These are phyloP conservation scores for Eucalyptus camaldulensis DNA, from an alignment of 345 rosid genomes.

Conservation along the genomic window DNA sequence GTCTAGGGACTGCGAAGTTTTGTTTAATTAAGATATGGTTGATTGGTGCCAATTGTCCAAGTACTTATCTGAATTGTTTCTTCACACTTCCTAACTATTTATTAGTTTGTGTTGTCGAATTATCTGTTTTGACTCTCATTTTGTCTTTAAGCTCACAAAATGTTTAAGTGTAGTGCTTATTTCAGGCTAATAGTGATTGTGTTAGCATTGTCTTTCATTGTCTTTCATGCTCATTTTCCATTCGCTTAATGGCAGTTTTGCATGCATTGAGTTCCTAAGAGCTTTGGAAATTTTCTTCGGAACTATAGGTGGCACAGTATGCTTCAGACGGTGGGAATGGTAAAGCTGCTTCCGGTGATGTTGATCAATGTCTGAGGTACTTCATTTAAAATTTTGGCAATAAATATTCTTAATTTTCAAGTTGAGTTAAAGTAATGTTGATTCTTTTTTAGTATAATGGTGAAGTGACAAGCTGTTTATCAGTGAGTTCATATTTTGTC, in stretches of 20 bases:
- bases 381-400: not conserved
- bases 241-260: conserved; percentile 18
- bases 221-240: not conserved
- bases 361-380: conserved; percentile 84
- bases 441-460: not conserved
- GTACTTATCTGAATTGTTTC: not conserved
- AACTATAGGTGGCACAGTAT: conserved; percentile 86
- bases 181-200: not conserved
- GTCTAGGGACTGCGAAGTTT: not conserved
- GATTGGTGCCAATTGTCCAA: not conserved
- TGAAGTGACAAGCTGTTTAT: not conserved
- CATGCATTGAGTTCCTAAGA: conserved; percentile 10
- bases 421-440: not conserved
- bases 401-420: not conserved
- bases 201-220: not conserved
- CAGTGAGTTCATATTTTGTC: not conserved
- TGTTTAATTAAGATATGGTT: not conserved
- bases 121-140: not conserved
- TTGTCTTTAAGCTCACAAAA: not conserved
- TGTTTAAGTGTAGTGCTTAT: not conserved
- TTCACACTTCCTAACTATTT: not conserved
- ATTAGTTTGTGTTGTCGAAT: not conserved
- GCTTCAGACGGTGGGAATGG: conserved; percentile 82
- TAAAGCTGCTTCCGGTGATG: conserved; percentile 45
- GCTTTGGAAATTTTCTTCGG: conserved; percentile 34